Base-by-base conservation (phyloP, 129 eudicot species). In the Flaveria bidentis region DNA sequence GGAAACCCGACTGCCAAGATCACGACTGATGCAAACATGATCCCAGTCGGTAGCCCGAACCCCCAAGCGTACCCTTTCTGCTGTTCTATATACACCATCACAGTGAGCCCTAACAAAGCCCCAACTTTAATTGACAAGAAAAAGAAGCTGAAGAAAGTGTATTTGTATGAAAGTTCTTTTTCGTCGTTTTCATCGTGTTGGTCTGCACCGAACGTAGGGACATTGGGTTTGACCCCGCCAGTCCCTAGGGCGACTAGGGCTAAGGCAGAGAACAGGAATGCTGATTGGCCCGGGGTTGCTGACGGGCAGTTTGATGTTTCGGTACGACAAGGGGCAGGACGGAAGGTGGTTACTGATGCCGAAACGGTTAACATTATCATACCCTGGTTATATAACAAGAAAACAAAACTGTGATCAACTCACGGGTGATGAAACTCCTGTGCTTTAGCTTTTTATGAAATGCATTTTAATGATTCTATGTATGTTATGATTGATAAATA, bases 151-250 rank as follows among this genome's bases (percentile, higher is more conserved):
- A 91, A 91, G 39, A 91, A 91, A 3, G 86, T 74, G 57, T 83
- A 88, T 47, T 91, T 91, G 61, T 88, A 85, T 0, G 63, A 58
- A 13, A 85, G 84, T 84, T 91, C 97, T 39, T 65, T 82, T 15
- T 83, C 80, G 9, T 91, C 95, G 6, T 84, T 76, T 49, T 85
- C 90, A 16, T 91, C 95, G 12, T 87, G 89, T 69, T 94, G 99
- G 81, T 94, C 99, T 0, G 97, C 99, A 0, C 99, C 99, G 25
- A 94, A 91, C 1, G 99, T 78, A 47, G 95, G 91, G 73, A 92
- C 91, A 42, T 94, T 91, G 0, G 99, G 93, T 85, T 92, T 94
- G 76, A 94, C 90, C 22, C 99, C 99, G 1, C 99, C 97, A 1
- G 99, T 92, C 4, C 99, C 99, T 16, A 94, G 83, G 67, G 99